Conservation (phyloP, 805 yeast genomes). For the Candida suzukii region DNA sequence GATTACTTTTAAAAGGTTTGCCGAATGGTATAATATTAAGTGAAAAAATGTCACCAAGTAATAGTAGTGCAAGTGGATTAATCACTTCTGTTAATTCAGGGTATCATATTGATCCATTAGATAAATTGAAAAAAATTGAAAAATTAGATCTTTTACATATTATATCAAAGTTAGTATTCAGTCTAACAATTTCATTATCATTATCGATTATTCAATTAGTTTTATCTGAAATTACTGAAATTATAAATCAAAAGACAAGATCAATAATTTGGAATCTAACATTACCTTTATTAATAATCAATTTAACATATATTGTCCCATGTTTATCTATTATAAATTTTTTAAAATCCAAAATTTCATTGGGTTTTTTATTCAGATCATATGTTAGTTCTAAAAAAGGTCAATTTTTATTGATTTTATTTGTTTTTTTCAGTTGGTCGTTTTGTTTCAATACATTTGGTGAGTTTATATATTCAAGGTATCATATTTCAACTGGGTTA, state of each 20-base stretch:
- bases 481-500: not conserved
- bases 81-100: no score
- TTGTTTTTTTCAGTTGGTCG: not conserved
- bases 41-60: no score
- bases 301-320: slow-evolving; percentile 39
- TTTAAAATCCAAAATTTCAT: slow-evolving; percentile 4
- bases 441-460: not conserved
- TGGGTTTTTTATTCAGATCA: not conserved
- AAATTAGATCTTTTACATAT: not conserved
- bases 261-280: slow-evolving; percentile 31
- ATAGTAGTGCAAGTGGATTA: no score
- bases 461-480: not conserved
- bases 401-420: not conserved
- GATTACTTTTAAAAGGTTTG: not conserved
- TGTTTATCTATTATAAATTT: slow-evolving; percentile 26
- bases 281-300: slow-evolving; percentile 30
- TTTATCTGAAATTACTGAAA: slow-evolving; percentile 19
- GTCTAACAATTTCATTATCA: slow-evolving; percentile 19
- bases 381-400: not conserved
- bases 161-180: slow-evolving; percentile 8
- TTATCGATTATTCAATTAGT: slow-evolving; percentile 21
- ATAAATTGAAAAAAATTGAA: no score
- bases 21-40: no score
- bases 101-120: no score
- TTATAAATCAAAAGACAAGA: slow-evolving; percentile 19